These are phyloP conservation scores for Pholiota conissans DNA, from an alignment of 768 basidiomycete species.

Conservation along the genomic window DNA sequence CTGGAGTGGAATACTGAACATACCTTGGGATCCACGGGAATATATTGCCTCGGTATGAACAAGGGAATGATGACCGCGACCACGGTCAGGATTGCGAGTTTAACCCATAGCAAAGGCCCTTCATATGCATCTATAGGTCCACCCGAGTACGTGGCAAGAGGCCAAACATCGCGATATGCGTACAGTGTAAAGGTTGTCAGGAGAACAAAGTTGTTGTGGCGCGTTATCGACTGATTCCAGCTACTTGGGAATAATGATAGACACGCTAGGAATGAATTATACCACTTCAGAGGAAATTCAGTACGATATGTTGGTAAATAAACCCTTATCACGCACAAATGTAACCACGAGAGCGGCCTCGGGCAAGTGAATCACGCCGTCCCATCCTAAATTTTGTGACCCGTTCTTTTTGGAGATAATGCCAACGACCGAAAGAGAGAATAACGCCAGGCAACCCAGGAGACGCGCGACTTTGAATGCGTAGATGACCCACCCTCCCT, in stretches of 20 bases:
- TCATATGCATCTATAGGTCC: constrained; percentile 43
- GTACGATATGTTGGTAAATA: not conserved
- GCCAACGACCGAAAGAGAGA: constrained; percentile 6
- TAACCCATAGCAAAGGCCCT: constrained; percentile 48
- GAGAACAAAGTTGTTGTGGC: constrained; percentile 12
- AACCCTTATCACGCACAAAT: constrained; percentile 10
- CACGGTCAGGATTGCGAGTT: constrained; percentile 41
- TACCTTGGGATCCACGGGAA: constrained; percentile 49
- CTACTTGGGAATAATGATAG: constrained; percentile 7
- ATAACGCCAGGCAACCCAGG: constrained; percentile 7
- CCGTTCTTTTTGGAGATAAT: not conserved
- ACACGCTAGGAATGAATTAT: constrained; percentile 9
- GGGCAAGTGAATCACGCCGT: not conserved
- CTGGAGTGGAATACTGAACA: not conserved
- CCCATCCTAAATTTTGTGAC: not conserved
- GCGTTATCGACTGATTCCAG: constrained; percentile 56
- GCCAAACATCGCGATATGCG: constrained; percentile 54
- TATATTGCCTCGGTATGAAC: constrained; percentile 49
- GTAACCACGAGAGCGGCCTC: constrained; percentile 11
- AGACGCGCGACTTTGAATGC: constrained; percentile 12
- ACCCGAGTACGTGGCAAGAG: constrained; percentile 48
- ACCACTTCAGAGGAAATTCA: constrained; percentile 1
- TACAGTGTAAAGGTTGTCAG: constrained; percentile 40
- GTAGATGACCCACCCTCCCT: constrained; percentile 11
- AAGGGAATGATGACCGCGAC: constrained; percentile 50